Base-by-base conservation (phyloP, 768 basidiomycete genomes). In the Boletus subcaerulescens region DNA sequence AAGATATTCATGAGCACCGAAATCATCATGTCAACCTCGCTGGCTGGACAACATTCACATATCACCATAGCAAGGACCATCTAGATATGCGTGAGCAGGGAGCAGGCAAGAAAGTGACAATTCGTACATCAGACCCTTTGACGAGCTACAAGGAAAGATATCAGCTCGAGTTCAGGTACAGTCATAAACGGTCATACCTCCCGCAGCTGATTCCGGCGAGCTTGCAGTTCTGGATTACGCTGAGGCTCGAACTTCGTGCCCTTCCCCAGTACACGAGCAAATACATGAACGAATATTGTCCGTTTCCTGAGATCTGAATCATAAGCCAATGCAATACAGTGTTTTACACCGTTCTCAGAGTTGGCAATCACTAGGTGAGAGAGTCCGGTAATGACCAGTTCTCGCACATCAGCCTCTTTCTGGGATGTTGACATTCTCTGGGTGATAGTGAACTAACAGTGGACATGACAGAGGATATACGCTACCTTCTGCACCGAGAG, bases 321-420 rank as follows among this genome's bases (percentile, higher is more conserved):
- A 61, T 91, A 93, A 1, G 89, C 90, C 55, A 90, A 76, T 5
- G 84, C 74, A 20, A 95, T 80, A 62, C 89, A 93, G 67, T 95
- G 91, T 68, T 93, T 93, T 65, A 95, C 84, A 6, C 91, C 93
- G 61, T 84, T 87, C 64, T 94, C 91, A 15, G 89, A 85, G 65
- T 96, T 96, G 13, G 91, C 82, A 33, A 80, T 82, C 52, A 96
- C 85, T 7, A 96, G 76, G 57, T 93, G 86, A 1, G 92, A 82
- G 8, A 96, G 79, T 1, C 89, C 91, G 6, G 83, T 80, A 55
- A 95, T 89, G 41, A 91, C 85, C 15, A 91, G 74, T 55, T 91
- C 87, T 14, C 87, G 82, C 39, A 91, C 71, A 53, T 87, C 85
- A 1, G 79, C 78, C 49, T 83, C 82, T 60, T 77, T 78, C 45